A percentile compares a stretch with the other conserved stretches of the same genome.
These are phyloP conservation scores for Solanum gracilifrons DNA, from an alignment of 257 asterid species.

Conservation along the genomic window DNA sequence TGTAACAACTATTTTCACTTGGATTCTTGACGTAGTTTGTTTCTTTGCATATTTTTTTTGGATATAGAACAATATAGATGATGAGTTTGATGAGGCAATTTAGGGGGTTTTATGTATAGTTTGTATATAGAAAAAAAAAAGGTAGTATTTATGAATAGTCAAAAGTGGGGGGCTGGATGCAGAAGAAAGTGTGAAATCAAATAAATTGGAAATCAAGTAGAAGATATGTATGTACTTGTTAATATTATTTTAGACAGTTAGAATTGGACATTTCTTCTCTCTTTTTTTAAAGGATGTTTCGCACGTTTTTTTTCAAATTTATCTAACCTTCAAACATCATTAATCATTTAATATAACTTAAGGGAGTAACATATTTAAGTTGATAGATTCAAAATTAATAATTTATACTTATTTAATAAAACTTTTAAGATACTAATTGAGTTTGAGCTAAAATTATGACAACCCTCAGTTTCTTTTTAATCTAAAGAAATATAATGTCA, in stretches of 20 bases:
- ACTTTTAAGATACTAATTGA: too few species aligned
- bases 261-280: too few species aligned
- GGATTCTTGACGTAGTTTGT: background rate
- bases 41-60: background rate
- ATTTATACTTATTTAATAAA: too few species aligned
- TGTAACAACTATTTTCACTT: background rate
- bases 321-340: too few species aligned
- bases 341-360: too few species aligned
- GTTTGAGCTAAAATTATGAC: too few species aligned
- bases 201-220: background rate
- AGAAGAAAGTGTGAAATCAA: background rate
- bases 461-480: too few species aligned
- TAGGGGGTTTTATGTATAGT: background rate
- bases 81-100: background rate
- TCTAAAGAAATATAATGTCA: too few species aligned
- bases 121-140: background rate
- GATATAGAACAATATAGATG: background rate
- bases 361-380: too few species aligned
- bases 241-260: background rate
- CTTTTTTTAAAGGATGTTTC: too few species aligned
- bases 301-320: too few species aligned
- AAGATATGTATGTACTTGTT: background rate
- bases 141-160: background rate
- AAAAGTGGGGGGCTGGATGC: background rate
- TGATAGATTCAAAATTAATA: background rate